Evolutionary conservation across 345 rosid genomes (phyloP), one percentile per base, ranked within the genome.

Genomic region (Acer yangbiense): DNA sequence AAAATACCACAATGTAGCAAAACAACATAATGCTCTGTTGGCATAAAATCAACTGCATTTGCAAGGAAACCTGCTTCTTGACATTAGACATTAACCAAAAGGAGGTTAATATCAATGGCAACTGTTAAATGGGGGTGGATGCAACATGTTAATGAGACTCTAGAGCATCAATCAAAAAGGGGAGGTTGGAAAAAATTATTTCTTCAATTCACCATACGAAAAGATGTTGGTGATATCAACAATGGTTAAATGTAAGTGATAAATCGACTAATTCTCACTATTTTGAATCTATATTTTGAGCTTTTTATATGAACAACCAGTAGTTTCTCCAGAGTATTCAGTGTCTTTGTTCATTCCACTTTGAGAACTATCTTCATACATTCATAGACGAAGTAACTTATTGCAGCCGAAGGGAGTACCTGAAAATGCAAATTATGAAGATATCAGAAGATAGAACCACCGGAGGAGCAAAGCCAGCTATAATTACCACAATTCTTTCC

Each of bases 361-460:
- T 88, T 82, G 81, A 92, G 82, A 71, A 92, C 86, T 80, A 94
- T 86, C 89, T 94, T 94, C 98, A 91, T 94, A 82, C 74, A 92
- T 85, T 94, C 97, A 0, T 92, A 94, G 23, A 92, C 90, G 69
- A 94, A 92, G 85, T 87, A 94, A 86, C 97, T 92, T 61, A 89
- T 89, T 0, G 97, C 82, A 9, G 96, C 98, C 0, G 98, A 94
- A 39, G 96, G 98, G 74, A 92, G 92, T 66, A 92, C 98, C 98
- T 92, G 91, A 69, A 84, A 60, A 75, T 25, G 69, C 69, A 83
- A 75, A 55, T 73, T 17, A 77, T 25, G 14, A 50, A 39, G 39
- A 75, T 35, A n/a, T 20, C 29, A 29, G 50, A 65, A 44, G 61
- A 64, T 35, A 62, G 41, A 32, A 1, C 20, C 8, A 13, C 66